A percentile compares a stretch with the other conserved stretches of the same genome.
Conservation (phyloP, 371 early-diverging fungal species). For the Rhizopus sp. region DNA sequence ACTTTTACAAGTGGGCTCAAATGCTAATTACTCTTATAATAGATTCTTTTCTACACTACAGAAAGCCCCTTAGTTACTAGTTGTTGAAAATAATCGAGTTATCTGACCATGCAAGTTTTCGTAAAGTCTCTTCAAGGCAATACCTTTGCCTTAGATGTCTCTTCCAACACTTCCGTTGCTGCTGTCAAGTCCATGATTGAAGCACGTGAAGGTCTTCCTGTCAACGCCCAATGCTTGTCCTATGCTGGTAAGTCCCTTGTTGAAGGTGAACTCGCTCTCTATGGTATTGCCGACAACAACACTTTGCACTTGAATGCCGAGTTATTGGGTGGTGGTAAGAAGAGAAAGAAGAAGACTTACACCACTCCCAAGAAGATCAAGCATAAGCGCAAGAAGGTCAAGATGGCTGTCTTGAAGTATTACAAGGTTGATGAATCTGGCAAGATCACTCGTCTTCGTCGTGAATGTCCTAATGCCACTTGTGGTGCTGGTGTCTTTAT, state of each 20-base stretch:
- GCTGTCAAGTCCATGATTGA: conserved; percentile 88
- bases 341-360: conserved; percentile 98
- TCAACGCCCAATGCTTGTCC: conserved; percentile 91
- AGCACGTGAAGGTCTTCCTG: conserved; percentile 92
- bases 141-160: conserved; percentile 84
- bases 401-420: conserved; percentile 94
- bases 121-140: conserved; percentile 86
- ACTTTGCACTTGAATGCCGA: conserved; percentile 80
- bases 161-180: conserved; percentile 73
- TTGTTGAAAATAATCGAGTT: conserved; percentile 42
- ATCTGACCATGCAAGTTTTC: conserved; percentile 81
- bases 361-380: conserved; percentile 99
- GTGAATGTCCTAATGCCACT: conserved; percentile 89
- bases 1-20: neutral
- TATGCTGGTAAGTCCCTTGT: conserved; percentile 93
- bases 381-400: conserved; percentile 98
- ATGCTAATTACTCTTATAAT: neutral
- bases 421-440: conserved; percentile 96
- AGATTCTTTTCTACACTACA: conserved; percentile 34
- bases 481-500: conserved; percentile 99
- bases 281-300: conserved; percentile 88
- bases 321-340: conserved; percentile 90
- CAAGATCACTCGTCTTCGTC: conserved; percentile 95
- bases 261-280: conserved; percentile 71
- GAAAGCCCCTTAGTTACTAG: conserved; percentile 6